These are phyloP conservation scores for Priceomyces carsonii DNA, from an alignment of 805 yeast genomes.

Conservation along the genomic window DNA sequence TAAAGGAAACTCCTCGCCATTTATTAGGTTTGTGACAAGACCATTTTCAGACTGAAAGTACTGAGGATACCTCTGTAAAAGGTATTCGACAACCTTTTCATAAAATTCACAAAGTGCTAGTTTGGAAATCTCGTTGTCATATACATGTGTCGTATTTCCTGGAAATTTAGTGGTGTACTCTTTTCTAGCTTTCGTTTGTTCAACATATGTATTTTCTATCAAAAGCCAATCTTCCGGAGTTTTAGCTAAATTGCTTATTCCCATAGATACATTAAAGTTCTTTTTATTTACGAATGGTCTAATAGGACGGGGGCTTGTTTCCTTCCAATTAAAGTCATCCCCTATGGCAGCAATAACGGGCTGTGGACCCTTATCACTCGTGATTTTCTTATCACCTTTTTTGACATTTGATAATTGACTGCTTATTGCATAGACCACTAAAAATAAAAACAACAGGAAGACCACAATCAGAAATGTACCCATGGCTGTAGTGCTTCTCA, in stretches of 20 bases:
- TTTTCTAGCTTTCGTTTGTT: constrained; percentile 42
- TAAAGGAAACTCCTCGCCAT: constrained; percentile 39
- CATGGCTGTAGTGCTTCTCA: background rate
- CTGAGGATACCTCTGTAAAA: constrained; percentile 53
- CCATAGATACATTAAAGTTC: constrained; percentile 38
- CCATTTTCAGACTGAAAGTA: constrained; percentile 37
- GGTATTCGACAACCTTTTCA: constrained; percentile 37
- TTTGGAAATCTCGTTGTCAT: constrained; percentile 18
- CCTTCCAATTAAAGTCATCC: constrained; percentile 44
- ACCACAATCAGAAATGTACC: background rate
- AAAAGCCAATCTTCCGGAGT: constrained; percentile 56
- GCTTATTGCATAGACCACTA: constrained; percentile 2
- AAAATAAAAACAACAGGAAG: background rate
- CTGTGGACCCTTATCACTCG: background rate
- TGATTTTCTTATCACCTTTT: background rate
- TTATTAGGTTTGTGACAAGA: constrained; percentile 39
- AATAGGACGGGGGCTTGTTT: constrained; percentile 11
- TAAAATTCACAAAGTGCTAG: constrained; percentile 53
- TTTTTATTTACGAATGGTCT: constrained; percentile 39
- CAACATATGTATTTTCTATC: constrained; percentile 59
- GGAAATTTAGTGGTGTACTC: constrained; percentile 17
- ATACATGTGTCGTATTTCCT: constrained; percentile 28
- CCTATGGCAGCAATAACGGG: constrained; percentile 24
- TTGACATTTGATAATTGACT: constrained; percentile 5
- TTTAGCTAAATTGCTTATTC: constrained; percentile 27